Evolutionary conservation across 2,329 filamentous ascomycete genomes (phyloP), one percentile per base, ranked within the genome.

Genomic region (Ophiostoma himal-ulmi): DNA sequence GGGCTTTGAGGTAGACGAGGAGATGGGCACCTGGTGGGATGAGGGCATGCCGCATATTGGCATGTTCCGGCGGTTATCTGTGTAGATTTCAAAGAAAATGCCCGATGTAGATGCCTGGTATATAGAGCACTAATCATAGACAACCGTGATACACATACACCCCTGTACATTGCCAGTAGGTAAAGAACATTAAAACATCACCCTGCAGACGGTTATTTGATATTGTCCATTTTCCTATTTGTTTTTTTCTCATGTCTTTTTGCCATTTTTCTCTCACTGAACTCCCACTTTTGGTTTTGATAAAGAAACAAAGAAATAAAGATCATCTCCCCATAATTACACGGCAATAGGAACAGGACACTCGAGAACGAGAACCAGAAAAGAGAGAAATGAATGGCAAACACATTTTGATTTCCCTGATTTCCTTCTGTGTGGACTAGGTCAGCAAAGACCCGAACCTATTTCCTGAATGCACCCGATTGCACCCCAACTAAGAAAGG

Each of bases 31-130:
- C 41, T 97, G 93, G 93, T 83, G 84, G 73, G 93, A 97, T 78
- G 93, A 95, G 76, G 92, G 91, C 4, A 94, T 97, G 70, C 83
- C 86, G 74, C 93, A 97, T 81, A 84, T 96, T 22, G 93, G 91
- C 72, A 96, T 97, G 93, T 96, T 86, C 73, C 76, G 79, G 73
- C 80, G 86, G 44, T 72, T 88, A 37, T 5, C 22, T 70, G 26
- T 66, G 26, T 66, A 3, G 34, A 37, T 20, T 17, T 36, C 10
- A 0, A 60, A 22, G 14, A 26, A 26, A 6, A 57, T 11, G 22
- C 30, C 0, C 6, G 20, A 70, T 17, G 41, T 13, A 68, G 65
- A 30, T 30, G 30, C 4, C 30, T 30, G 30, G 30, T 62, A 41
- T 54, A 48, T 39, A 44, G 26, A 41, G 52, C 20, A 36, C 4